These are phyloP conservation scores for Ophiostoma piceae DNA, from an alignment of 2,329 filamentous ascomycete species.

Conservation along the genomic window DNA sequence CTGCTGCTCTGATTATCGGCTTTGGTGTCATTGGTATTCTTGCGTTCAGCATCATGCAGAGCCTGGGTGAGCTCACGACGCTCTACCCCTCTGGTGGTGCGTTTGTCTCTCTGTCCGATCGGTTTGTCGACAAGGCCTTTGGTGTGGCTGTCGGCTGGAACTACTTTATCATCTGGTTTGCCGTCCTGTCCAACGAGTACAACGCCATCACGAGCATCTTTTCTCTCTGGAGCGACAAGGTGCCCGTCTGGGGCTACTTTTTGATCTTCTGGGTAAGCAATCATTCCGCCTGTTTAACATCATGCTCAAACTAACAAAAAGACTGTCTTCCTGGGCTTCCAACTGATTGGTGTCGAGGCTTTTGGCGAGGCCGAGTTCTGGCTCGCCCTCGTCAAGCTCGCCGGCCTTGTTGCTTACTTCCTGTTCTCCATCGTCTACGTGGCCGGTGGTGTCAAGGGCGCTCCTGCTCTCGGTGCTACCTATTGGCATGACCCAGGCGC, in stretches of 20 bases:
- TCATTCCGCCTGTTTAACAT: slow-evolving; percentile 7
- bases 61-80: slow-evolving; percentile 67
- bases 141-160: slow-evolving; percentile 66
- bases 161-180: slow-evolving; percentile 63
- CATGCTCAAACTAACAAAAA: slow-evolving; percentile 22
- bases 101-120: slow-evolving; percentile 64
- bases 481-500: slow-evolving; percentile 70
- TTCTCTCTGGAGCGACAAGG: slow-evolving; percentile 58
- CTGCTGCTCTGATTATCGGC: slow-evolving; percentile 66
- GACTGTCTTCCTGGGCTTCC: slow-evolving; percentile 59
- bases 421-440: slow-evolving; percentile 69
- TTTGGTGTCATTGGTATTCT: slow-evolving; percentile 68
- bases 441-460: slow-evolving; percentile 58
- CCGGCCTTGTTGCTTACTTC: slow-evolving; percentile 65
- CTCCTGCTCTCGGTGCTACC: slow-evolving; percentile 59
- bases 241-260: slow-evolving; percentile 63
- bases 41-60: slow-evolving; percentile 65
- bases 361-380: slow-evolving; percentile 79
- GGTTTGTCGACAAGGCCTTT: slow-evolving; percentile 66
- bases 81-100: slow-evolving; percentile 66
- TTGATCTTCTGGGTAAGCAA: slow-evolving; percentile 61
- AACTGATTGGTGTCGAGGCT: slow-evolving; percentile 65
- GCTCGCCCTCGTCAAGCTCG: slow-evolving; percentile 67
- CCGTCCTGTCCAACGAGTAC: slow-evolving; percentile 65
- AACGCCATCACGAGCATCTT: slow-evolving; percentile 63